A percentile compares a stretch with the other conserved stretches of the same genome.
These are phyloP conservation scores for Ophiostoma perfectum DNA, from an alignment of 2,329 filamentous ascomycete species.

Conservation along the genomic window DNA sequence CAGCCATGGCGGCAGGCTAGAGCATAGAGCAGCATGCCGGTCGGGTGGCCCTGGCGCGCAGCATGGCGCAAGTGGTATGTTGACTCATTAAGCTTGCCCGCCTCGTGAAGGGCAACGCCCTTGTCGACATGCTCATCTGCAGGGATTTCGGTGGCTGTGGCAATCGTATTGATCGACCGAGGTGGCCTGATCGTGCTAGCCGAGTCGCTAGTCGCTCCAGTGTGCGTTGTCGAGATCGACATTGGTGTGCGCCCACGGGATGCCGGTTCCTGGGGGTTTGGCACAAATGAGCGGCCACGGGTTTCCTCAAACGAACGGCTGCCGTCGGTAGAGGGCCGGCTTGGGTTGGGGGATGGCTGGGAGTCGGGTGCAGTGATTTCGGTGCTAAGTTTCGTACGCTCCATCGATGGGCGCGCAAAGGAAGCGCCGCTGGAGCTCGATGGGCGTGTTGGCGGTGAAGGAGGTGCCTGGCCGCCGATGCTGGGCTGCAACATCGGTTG, in stretches of 20 bases:
- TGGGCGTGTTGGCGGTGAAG: conserved; percentile 56
- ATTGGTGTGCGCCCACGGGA: conserved; percentile 42
- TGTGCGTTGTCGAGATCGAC: conserved; percentile 41
- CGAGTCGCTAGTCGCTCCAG: conserved; percentile 51
- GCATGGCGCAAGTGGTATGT: conserved; percentile 93
- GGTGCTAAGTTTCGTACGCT: conserved; percentile 47
- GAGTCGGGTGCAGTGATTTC: conserved; percentile 41
- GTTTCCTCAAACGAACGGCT: conserved; percentile 46
- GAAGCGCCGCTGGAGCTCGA: conserved; percentile 49
- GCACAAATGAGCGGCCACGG: conserved; percentile 42
- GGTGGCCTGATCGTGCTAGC: conserved; percentile 49
- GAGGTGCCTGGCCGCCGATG: conserved; percentile 48
- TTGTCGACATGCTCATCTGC: conserved; percentile 85
- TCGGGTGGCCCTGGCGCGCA: conserved; percentile 77
- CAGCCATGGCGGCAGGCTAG: conserved; percentile 93
- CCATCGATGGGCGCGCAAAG: conserved; percentile 44
- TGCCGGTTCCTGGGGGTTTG: conserved; percentile 36
- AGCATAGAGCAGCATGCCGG: conserved; percentile 93
- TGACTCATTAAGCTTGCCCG: conserved; percentile 81
- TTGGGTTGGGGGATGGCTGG: conserved; percentile 42
- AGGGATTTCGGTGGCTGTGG: conserved; percentile 62
- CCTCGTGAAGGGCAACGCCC: conserved; percentile 84
- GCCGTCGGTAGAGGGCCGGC: conserved; percentile 42
- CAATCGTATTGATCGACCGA: conserved; percentile 44
- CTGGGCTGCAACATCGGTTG: conserved; percentile 42